phyloP scores from a whole-genome alignment of 306 rosid species.

The Chamaecrista fasciculata region DNA sequence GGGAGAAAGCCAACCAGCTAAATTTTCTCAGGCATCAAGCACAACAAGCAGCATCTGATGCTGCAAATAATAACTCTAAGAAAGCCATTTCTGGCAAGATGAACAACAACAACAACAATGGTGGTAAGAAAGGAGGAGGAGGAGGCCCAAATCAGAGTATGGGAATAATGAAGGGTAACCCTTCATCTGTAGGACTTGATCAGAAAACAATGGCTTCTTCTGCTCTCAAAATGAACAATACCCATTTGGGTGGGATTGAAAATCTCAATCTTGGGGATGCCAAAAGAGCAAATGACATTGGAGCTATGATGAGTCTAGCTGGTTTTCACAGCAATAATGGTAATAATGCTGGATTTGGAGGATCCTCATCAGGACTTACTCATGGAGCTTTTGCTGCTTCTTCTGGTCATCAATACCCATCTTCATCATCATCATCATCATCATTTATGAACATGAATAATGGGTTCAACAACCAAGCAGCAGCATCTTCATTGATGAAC shows the following conservation, averaged over 20 bases:
- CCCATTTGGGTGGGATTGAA: constrained; percentile 46
- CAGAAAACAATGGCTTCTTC: constrained; percentile 65
- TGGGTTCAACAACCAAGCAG: constrained; percentile 51
- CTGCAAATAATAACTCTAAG: constrained; percentile 41
- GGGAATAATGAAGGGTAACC: constrained; percentile 34
- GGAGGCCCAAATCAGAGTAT: constrained; percentile 43
- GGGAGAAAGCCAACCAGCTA: constrained; percentile 54
- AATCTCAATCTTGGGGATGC: constrained; percentile 48
- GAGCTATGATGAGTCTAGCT: constrained; percentile 70
- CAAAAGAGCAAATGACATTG: constrained; percentile 57
- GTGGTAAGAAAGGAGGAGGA: constrained; percentile 51
- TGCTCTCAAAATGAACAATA: constrained; percentile 58
- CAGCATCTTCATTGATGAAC: constrained; percentile 52
- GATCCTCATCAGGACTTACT: constrained; percentile 35
- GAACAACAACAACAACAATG: constrained; percentile 37
- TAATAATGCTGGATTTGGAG: constrained; percentile 28
- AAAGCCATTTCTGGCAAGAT: constrained; percentile 43
- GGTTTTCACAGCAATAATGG: constrained; percentile 55
- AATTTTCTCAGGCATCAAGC: constrained; percentile 52
- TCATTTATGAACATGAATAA: constrained; percentile 62
- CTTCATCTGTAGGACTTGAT: constrained; percentile 49
- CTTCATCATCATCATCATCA: no score
- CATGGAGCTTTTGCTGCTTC: constrained; percentile 38
- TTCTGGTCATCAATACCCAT: constrained; percentile 50
- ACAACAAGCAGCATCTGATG: constrained; percentile 46